A percentile compares a stretch with the other conserved stretches of the same genome.
phyloP scores from a whole-genome alignment of 2,329 filamentous ascomycete genomes.

The Lasiodiplodia citricola region DNA sequence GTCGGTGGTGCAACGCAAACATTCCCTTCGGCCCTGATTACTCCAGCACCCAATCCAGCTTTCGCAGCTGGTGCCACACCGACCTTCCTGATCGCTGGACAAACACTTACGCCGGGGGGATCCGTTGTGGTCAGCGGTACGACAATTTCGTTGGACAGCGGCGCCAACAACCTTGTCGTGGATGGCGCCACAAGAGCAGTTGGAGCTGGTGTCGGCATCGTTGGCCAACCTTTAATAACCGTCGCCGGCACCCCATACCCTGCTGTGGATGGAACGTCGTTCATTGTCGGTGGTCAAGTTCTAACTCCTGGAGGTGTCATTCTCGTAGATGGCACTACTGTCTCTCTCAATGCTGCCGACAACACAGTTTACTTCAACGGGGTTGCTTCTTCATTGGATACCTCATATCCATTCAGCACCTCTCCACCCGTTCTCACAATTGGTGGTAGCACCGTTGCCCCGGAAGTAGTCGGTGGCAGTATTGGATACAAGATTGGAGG shows the following conservation, averaged over 20 bases:
- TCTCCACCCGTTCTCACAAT: slow-evolving; percentile 33
- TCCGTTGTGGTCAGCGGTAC: slow-evolving; percentile 32
- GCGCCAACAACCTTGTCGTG: slow-evolving; percentile 33
- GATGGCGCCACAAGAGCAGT: slow-evolving; percentile 33
- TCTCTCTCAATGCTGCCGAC: slow-evolving; percentile 28
- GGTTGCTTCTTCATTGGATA: slow-evolving; percentile 22
- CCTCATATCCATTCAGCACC: slow-evolving; percentile 24
- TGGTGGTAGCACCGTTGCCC: slow-evolving; percentile 13
- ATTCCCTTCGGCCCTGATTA: slow-evolving; percentile 33
- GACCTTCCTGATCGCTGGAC: slow-evolving; percentile 28
- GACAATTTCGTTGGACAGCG: slow-evolving; percentile 33
- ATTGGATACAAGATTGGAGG: slow-evolving; percentile 25
- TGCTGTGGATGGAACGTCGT: slow-evolving; percentile 25
- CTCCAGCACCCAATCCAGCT: slow-evolving; percentile 29
- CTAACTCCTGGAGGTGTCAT: slow-evolving; percentile 37
- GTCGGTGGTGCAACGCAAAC: slow-evolving; percentile 45
- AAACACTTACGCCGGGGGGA: slow-evolving; percentile 33
- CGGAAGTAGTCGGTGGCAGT: background rate
- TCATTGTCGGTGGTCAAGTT: slow-evolving; percentile 31
- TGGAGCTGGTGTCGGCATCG: background rate
- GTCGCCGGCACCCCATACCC: slow-evolving; percentile 30
- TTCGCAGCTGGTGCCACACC: slow-evolving; percentile 36
- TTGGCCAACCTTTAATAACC: slow-evolving; percentile 12
- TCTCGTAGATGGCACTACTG: slow-evolving; percentile 27
- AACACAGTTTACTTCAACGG: slow-evolving; percentile 28